Evolutionary conservation across 805 yeast genomes (phyloP), one percentile per base, ranked within the genome.

Genomic region (Monosporozyma aquatica): DNA sequence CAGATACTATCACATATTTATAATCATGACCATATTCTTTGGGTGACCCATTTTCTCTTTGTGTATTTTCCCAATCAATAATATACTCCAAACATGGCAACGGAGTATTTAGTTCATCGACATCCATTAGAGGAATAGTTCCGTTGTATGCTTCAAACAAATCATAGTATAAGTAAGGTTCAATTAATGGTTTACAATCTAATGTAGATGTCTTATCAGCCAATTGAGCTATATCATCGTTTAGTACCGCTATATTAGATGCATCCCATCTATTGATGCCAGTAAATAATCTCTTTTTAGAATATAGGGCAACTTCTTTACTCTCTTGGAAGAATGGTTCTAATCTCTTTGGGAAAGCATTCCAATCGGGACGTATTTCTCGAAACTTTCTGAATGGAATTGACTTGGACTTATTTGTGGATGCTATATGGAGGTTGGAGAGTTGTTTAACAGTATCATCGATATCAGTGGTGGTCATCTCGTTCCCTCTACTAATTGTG

Each of bases 51-150:
- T 27, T 23, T 18, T 17, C 4, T 8, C 14, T 5, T 17, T 43
- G 28, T n/a, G 30, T 30, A 6, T 20, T 23, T 21, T 45, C 44
- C 44, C 45, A 46, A 8, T 38, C 22, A 6, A 47, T 37, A 2
- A 57, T 44, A 43, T 51, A 59, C 11, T 45, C 41, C 26, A 53
- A 46, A 37, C 60, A 54, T 11, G 58, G 56, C 7, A 23, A 30
- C 18, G 51, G 27, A 25, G 48, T 46, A 41, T 58, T 55, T n/a
- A 59, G 39, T 14, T 40, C 42, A 10, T 48, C 43, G 3, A 40
- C 37, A 1, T 52, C 35, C 50, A 61, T 48, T 7, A 61, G 54
- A 6, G 40, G 43, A 37, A 46, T 53, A 2, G 38, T 21, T 2
- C 32, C 37, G 9, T 54, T 55, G 30, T 34, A 48, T 6, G 53